Base-by-base conservation (phyloP, 2,329 filamentous ascomycete species). In the Pseudogymnoascus sp. region DNA sequence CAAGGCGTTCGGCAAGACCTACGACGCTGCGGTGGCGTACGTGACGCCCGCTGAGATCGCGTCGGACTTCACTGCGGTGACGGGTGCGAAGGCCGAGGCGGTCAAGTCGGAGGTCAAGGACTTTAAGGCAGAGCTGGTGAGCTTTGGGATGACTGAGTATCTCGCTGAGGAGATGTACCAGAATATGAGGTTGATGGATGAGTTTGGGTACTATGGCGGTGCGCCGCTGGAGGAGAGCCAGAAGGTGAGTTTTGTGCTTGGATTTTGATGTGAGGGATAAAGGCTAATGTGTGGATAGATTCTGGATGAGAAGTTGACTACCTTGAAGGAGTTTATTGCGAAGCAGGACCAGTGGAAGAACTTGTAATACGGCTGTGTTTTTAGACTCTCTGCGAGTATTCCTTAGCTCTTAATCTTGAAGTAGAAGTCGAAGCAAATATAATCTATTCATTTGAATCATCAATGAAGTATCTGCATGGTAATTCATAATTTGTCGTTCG, bases 131-230 rank as follows among this genome's bases (percentile, higher is more conserved):
- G 70, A 68, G 22, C 60, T 78, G 62, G 69, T 62, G n/a, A 58
- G 67, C 12, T 59, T 60, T n/a, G 75, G 76, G 6, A 58, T 75
- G 64, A 74, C 76, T 1, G 73, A 75, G 8, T 71, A 73, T 22
- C 71, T 72, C 65, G 73, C 74, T 18, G 73, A 79, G 61, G 82
- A 84, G 68, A 61, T 83, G 68, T 70, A 79, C 35, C 77, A 84
- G 70, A 84, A 82, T 63, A 77, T 82, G 69, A 70, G 76, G 39
- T 72, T 84, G 53, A 69, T 84, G 62, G 73, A 77, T 60, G 75
- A 79, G 20, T 78, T 75, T 30, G 81, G 81, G 0, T 84, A 84
- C 64, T 84, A 76, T 66, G 76, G 75, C 4, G 78, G 78, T 8
- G 77, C 64, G 53, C 64, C 67, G 38, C 70, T 80, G 50, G 71